Evolutionary conservation across 257 asterid genomes (phyloP), one percentile per base, ranked within the genome.

Genomic region (Cynanchum wilfordii): DNA sequence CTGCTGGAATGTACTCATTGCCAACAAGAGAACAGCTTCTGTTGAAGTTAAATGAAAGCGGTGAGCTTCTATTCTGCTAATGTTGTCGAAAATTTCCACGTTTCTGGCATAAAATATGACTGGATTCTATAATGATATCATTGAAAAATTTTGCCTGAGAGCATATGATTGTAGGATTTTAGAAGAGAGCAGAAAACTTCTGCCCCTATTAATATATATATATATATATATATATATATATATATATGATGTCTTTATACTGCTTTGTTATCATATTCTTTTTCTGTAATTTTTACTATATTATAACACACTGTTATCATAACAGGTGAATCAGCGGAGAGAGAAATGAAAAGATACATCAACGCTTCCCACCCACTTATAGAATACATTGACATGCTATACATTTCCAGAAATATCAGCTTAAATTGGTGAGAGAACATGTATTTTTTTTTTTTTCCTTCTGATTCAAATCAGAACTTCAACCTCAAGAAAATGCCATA

Each of bases 1-100:
- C 86, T 68, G 99, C 99, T 15, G 99, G 99, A n/a, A 90, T 95
- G 98, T 90, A 89, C 85, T 91, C 97, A 50, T 84, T 95, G 78
- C 99, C 99, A 9, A 77, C 98, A 10, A 84, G 97, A 87, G 93
- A 90, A 19, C 98, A 91, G 63, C 97, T 95, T 30, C 87, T 95
- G 47, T 15, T 84, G 71, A 90, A 78, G 82, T 85, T 92, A 79
- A 90, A 91, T 69, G 99, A 95, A 87, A 88, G 86, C 27, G 86
- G 99, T 94, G 58, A 88, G 91, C 70, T 56, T 62, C 17, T 64
- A 47, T 19, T 45, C 50, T 54, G 22, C 73, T 51, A 65, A 65
- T 45, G 60, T 44, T 25, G 7, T 25, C 51, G 50, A 65, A 51
- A 15, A 44, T 25, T 15, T 50, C 55, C 73, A 33, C 40, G 72